These are phyloP conservation scores for Aurantiochytrium sp. DNA, from an alignment of 108 stramenopile genomes.

Conservation along the genomic window DNA sequence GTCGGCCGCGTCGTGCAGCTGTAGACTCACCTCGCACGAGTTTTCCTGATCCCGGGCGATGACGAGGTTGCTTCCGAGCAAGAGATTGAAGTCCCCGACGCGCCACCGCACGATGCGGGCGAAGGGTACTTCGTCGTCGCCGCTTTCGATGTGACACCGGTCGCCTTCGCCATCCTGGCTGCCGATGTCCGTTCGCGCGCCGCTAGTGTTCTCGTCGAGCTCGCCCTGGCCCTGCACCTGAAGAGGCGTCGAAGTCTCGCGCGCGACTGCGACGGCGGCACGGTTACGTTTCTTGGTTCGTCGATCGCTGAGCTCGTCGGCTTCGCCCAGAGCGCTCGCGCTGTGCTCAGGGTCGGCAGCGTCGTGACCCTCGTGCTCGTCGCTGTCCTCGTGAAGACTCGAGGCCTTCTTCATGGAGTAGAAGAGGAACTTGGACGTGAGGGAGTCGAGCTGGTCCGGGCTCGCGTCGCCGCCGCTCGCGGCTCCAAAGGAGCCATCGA, in stretches of 20 bases:
- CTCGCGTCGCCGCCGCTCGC: background rate
- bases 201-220: too few species aligned
- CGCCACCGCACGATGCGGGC: background rate
- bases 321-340: background rate
- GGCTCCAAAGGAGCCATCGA: background rate
- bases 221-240: background rate
- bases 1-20: background rate
- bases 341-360: background rate
- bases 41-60: background rate
- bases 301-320: background rate
- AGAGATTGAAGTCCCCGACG: background rate
- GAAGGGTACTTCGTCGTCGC: background rate
- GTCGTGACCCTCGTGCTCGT: background rate
- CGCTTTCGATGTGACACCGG: too few species aligned
- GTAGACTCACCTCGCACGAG: background rate
- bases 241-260: background rate
- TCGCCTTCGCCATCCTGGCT: too few species aligned
- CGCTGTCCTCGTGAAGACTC: background rate
- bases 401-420: background rate
- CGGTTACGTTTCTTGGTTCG: background rate
- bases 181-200: too few species aligned
- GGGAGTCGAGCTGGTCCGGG: background rate
- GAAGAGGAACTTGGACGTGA: constrained; percentile 14
- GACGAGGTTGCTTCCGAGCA: background rate
- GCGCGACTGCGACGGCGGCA: background rate